phyloP scores from a whole-genome alignment of 345 rosid species.

The Lepidium aucheri region DNA sequence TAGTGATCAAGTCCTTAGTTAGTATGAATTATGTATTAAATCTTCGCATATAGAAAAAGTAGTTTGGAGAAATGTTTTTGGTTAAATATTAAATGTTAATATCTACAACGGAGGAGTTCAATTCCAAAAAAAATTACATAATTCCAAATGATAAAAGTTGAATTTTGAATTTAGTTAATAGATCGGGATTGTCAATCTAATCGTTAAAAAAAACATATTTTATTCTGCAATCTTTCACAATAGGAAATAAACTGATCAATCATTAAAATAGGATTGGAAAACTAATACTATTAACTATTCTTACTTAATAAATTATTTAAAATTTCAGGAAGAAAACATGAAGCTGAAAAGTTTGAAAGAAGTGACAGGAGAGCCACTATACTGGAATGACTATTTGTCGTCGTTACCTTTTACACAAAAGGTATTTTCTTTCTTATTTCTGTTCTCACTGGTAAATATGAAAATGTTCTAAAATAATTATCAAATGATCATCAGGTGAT shows the following conservation, averaged over 20 bases:
- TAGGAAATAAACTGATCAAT: neutral
- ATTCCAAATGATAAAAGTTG: too few relatives aligned
- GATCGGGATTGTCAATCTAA: too few relatives aligned
- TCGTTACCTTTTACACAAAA: constrained; percentile 73
- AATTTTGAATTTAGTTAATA: too few relatives aligned
- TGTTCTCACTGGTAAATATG: neutral
- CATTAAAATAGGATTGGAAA: neutral
- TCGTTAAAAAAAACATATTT: neutral
- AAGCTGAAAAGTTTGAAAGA: constrained; percentile 62
- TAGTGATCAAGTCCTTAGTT: neutral
- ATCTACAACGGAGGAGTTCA: too few relatives aligned
- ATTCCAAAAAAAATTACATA: too few relatives aligned
- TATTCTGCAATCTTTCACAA: neutral
- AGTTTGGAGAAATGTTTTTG: too few relatives aligned
- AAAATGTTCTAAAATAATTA: neutral
- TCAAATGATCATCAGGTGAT: constrained; percentile 53
- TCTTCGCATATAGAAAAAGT: neutral
- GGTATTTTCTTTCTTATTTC: constrained; percentile 31
- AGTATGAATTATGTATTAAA: neutral
- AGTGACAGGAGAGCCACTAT: constrained; percentile 47
- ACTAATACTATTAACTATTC: neutral
- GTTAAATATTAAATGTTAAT: too few relatives aligned
- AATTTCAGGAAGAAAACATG: constrained; percentile 70
- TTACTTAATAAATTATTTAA: neutral
- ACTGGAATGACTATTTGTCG: constrained; percentile 78